phyloP scores from a whole-genome alignment of 306 rosid genomes.

The Hippophae gyantsensis region DNA sequence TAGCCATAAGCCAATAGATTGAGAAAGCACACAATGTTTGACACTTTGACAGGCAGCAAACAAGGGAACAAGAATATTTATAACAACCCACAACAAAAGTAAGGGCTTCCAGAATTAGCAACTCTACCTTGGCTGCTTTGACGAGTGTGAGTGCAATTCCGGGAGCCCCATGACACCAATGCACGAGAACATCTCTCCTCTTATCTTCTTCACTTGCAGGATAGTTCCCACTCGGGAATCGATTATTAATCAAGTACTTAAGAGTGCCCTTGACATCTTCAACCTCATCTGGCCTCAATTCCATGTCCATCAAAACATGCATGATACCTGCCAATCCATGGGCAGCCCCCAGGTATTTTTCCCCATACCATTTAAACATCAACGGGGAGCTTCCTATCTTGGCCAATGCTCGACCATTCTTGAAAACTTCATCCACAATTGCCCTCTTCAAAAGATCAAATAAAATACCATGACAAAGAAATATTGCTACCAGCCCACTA shows the following conservation, averaged over 20 bases:
- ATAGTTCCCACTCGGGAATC: slow-evolving; percentile 55
- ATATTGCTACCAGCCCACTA: neutral
- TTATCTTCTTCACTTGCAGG: slow-evolving; percentile 53
- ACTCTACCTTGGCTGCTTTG: slow-evolving; percentile 67
- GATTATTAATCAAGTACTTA: slow-evolving; percentile 46
- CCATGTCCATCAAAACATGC: slow-evolving; percentile 68
- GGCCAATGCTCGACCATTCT: slow-evolving; percentile 52
- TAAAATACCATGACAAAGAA: slow-evolving; percentile 8
- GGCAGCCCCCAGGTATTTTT: slow-evolving; percentile 79
- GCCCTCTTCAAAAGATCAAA: slow-evolving; percentile 24
- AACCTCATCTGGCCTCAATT: slow-evolving; percentile 54
- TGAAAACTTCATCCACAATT: slow-evolving; percentile 45
- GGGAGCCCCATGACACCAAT: slow-evolving; percentile 86
- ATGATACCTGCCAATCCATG: slow-evolving; percentile 80
- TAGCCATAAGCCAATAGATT: slow-evolving; percentile 5
- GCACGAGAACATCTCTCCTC: slow-evolving; percentile 49
- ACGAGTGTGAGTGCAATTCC: slow-evolving; percentile 67
- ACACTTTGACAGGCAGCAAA: slow-evolving; percentile 7
- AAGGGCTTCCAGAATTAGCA: slow-evolving; percentile 3
- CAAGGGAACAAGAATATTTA: neutral
- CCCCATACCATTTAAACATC: slow-evolving; percentile 75
- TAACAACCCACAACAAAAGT: neutral
- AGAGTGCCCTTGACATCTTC: slow-evolving; percentile 63
- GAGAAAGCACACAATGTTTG: slow-evolving; percentile 2
- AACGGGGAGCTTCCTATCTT: slow-evolving; percentile 44